A percentile compares a stretch with the other conserved stretches of the same genome.
These are phyloP conservation scores for Nepenthes gracilis DNA, from an alignment of 148 eudicot species.

Conservation along the genomic window DNA sequence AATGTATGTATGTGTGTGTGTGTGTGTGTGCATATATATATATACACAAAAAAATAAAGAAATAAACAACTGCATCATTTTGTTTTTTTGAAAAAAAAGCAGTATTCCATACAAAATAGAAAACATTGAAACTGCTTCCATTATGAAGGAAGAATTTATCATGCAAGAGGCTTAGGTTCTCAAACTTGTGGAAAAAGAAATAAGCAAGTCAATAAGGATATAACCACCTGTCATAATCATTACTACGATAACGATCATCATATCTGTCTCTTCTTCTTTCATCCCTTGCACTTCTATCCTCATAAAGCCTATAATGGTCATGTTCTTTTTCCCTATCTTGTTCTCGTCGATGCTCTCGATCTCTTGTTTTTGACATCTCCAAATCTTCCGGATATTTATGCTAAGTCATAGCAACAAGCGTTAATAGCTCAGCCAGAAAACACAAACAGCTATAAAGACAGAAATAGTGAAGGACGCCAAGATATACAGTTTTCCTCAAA, in stretches of 20 bases:
- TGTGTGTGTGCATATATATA: not conserved
- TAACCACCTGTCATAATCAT: conserved; percentile 46
- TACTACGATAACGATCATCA: conserved; percentile 26
- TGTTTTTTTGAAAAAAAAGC: no score
- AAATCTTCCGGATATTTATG: conserved; percentile 34
- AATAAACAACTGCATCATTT: not conserved
- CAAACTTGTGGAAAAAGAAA: not conserved
- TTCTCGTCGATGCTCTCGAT: conserved; percentile 24
- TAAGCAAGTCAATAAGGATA: not conserved
- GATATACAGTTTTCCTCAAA: not conserved
- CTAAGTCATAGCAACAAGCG: conserved; percentile 14
- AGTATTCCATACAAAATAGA: not conserved
- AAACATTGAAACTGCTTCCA: not conserved
- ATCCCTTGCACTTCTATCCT: conserved; percentile 37
- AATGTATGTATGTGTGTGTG: not conserved
- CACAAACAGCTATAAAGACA: not conserved
- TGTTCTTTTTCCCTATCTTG: conserved; percentile 24
- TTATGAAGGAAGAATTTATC: no score
- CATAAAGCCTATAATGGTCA: conserved; percentile 33
- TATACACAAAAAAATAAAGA: not conserved
- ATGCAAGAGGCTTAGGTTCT: no score
- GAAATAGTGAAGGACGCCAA: no score
- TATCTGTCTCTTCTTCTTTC: conserved; percentile 41
- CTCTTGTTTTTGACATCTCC: conserved; percentile 37
- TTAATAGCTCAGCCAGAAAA: not conserved